Base-by-base conservation (phyloP, 768 basidiomycete genomes). In the Lactifluus piperatus region DNA sequence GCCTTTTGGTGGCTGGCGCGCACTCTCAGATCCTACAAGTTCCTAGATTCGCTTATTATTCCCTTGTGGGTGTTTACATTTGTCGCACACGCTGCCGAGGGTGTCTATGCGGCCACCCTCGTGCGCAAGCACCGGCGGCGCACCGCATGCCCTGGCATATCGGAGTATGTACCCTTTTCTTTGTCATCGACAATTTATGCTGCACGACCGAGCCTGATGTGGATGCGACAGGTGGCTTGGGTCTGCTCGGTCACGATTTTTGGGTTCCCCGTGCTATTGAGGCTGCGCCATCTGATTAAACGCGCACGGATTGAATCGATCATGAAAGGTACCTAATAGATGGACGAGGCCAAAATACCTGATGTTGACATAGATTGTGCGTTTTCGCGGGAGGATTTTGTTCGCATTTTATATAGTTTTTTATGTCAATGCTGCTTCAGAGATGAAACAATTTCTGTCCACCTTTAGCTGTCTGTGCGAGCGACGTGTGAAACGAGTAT, bases 291-390 rank as follows among this genome's bases (percentile, higher is more conserved):
- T 64, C 77, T 80, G 26, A 79, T 90, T 10, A 85, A 91, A 62
- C 71, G 73, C 32, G 82, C 83, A 14, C 78, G 88, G 2, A 91
- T 91, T 44, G 81, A 88, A 56, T 88, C 87, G 27, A 85, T 91
- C 4, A 84, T 87, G 84, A 91, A 91, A 69, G 79, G 79, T 10
- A 44, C 43, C 11, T 44, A 72, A 87, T 67, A 85, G 37, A 60
- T 29, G 20, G 11, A 14, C 0, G 29, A 3, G 13, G 29, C 30
- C 29, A 14, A 18, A 0, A 46, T 8, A n/a, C 18, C 27, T 20
- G 18, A 20, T 41, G 20, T 27, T 3, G 1, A 8, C 16, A 14
- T 41, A 29, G 20, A 20, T 30, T 24, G 16, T 18, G 5, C 3
- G 16, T 39, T 5, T n/a, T 39, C 16, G 16, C 16, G 18, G 39